Conservation (phyloP, 2,329 filamentous ascomycete species). For the Stemphylium vesicarium region DNA sequence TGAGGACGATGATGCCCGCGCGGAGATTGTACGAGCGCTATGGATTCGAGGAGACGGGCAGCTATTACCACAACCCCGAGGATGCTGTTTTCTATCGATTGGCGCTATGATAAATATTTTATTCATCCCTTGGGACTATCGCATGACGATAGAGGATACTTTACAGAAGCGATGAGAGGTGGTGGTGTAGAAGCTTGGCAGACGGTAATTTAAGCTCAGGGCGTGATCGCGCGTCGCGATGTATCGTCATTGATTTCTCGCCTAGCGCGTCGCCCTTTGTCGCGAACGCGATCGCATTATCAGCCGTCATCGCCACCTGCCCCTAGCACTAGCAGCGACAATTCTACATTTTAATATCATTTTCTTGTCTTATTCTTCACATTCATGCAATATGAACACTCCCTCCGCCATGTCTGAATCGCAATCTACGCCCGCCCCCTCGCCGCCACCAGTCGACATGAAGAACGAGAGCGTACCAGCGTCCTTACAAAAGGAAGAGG, state of each 20-base stretch:
- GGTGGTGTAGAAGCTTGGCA: conserved; percentile 11
- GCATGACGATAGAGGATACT: not conserved
- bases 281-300: conserved; percentile 14
- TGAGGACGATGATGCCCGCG: conserved; percentile 60
- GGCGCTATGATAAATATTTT: conserved; percentile 18
- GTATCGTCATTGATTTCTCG: conserved; percentile 30
- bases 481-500: conserved; percentile 55
- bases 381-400: conserved; percentile 25
- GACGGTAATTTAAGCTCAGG: conserved; percentile 13
- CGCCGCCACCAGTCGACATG: conserved; percentile 41
- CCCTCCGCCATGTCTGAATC: conserved; percentile 31
- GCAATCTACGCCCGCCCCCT: conserved; percentile 43
- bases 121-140: not conserved
- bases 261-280: conserved; percentile 33
- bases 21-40: conserved; percentile 56
- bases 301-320: conserved; percentile 14
- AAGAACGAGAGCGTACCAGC: conserved; percentile 42
- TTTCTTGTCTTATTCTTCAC: not conserved
- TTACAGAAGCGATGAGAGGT: not conserved
- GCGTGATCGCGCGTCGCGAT: conserved; percentile 39
- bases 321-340: conserved; percentile 9
- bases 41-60: conserved; percentile 60
- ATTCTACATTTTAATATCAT: not conserved
- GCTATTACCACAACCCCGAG: conserved; percentile 63
- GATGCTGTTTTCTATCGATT: conserved; percentile 61